Evolutionary conservation across 1,139 yeast genomes (phyloP).

Genomic region (Pichia sp.): DNA sequence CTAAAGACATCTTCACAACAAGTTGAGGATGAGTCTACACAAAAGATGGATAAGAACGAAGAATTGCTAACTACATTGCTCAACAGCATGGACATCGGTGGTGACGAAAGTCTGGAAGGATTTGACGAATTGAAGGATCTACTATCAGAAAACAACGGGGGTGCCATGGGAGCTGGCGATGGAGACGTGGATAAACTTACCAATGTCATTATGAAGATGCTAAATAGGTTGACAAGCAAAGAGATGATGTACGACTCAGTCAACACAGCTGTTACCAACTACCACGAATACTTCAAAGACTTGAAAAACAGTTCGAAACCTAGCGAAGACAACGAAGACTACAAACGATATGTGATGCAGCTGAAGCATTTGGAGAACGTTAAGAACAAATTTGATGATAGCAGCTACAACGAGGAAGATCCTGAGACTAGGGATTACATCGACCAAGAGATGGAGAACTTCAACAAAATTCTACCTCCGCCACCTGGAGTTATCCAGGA

Average conservation of each 20-base stretch:
- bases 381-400: constrained; percentile 53
- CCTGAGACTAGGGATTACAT: constrained; percentile 49
- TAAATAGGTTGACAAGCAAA: constrained; percentile 80
- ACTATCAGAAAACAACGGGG: constrained; percentile 1
- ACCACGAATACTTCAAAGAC: constrained; percentile 57
- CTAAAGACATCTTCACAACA: constrained; percentile 64
- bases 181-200: constrained; percentile 54
- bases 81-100: constrained; percentile 36
- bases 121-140: constrained; percentile 12
- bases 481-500: constrained; percentile 78
- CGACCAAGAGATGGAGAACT: constrained; percentile 55
- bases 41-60: constrained; percentile 44
- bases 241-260: constrained; percentile 86
- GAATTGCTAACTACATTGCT: constrained; percentile 55
- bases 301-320: constrained; percentile 34
- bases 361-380: constrained; percentile 52
- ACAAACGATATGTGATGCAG: constrained; percentile 51
- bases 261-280: constrained; percentile 70
- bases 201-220: constrained; percentile 68
- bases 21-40: constrained; percentile 53
- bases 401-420: constrained; percentile 50
- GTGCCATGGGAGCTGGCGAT: constrained; percentile 36
- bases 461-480: constrained; percentile 84
- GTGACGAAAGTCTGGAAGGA: constrained; percentile 13
- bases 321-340: constrained; percentile 26